These are phyloP conservation scores for Lithohypha guttulata DNA, from an alignment of 2,329 filamentous ascomycete genomes.

Conservation along the genomic window DNA sequence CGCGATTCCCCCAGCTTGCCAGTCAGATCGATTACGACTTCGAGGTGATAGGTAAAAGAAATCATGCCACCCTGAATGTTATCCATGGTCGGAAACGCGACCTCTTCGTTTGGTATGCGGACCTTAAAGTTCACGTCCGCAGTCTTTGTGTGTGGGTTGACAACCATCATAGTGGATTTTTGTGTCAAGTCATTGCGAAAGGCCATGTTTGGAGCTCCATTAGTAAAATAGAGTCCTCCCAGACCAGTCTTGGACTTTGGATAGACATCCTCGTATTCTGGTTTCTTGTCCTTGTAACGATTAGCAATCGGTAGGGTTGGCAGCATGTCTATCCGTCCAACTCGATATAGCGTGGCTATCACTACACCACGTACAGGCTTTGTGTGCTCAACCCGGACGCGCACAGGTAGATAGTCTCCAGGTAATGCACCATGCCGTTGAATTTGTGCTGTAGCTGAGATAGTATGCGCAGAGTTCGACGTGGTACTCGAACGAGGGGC, in stretches of 20 bases:
- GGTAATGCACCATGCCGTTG: slow-evolving; percentile 73
- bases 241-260: slow-evolving; percentile 79
- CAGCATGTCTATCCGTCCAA: slow-evolving; percentile 78
- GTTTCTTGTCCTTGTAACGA: slow-evolving; percentile 51
- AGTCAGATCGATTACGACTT: slow-evolving; percentile 85
- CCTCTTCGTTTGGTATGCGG: slow-evolving; percentile 77
- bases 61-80: slow-evolving; percentile 89
- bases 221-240: slow-evolving; percentile 74
- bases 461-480: slow-evolving; percentile 60
- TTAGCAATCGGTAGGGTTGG: slow-evolving; percentile 50
- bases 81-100: slow-evolving; percentile 83
- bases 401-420: slow-evolving; percentile 71
- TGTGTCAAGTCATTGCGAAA: slow-evolving; percentile 93
- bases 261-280: slow-evolving; percentile 73
- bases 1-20: slow-evolving; percentile 72
- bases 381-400: slow-evolving; percentile 73
- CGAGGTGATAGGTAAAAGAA: slow-evolving; percentile 85
- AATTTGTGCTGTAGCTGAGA: slow-evolving; percentile 76
- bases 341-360: slow-evolving; percentile 82
- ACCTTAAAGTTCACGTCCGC: slow-evolving; percentile 74
- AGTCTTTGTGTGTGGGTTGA: slow-evolving; percentile 68
- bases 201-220: slow-evolving; percentile 76
- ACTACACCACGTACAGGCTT: slow-evolving; percentile 87
- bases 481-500: slow-evolving; percentile 41
- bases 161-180: slow-evolving; percentile 74